Percentiles rank a stretch among this genome's conserved stretches.
Evolutionary conservation across 768 basidiomycete genomes (phyloP).

Genomic region (Tulasnella sp.): DNA sequence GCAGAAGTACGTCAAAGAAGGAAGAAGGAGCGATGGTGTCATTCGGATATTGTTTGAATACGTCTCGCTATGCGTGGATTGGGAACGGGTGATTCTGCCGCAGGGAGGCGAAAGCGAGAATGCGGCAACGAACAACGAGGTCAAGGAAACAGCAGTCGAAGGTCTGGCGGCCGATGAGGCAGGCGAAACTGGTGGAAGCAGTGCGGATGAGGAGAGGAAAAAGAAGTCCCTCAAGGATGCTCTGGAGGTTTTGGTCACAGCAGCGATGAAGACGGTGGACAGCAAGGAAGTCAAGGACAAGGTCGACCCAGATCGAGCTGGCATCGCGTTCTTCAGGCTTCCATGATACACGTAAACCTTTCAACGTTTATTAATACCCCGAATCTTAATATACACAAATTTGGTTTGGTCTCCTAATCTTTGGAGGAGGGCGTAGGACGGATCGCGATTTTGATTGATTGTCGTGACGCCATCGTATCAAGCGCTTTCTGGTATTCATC

Average conservation of each 20-base stretch:
- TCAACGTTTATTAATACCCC: background rate
- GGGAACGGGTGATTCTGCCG: conserved; percentile 47
- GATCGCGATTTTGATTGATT: conserved; percentile 33
- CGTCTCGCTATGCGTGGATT: conserved; percentile 58
- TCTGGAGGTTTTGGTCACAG: conserved; percentile 50
- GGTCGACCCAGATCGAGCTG: conserved; percentile 53
- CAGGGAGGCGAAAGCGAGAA: conserved; percentile 22
- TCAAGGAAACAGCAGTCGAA: conserved; percentile 23
- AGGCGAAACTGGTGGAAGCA: conserved; percentile 1
- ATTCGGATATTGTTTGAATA: conserved; percentile 55
- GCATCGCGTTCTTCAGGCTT: conserved; percentile 66
- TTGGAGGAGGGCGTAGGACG: conserved; percentile 13
- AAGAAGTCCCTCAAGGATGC: conserved; percentile 46
- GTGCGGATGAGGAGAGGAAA: conserved; percentile 36
- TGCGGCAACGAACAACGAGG: background rate
- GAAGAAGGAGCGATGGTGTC: conserved; percentile 47
- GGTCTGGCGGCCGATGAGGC: conserved; percentile 30
- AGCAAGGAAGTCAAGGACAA: conserved; percentile 55
- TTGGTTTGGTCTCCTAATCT: background rate
- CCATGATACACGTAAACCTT: conserved; percentile 37
- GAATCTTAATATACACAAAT: background rate
- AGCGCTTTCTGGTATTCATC: conserved; percentile 60
- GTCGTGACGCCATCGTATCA: conserved; percentile 59
- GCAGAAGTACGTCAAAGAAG: conserved; percentile 46
- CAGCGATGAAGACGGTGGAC: conserved; percentile 49